Conservation (phyloP, 768 basidiomycete species). For the Ephemerocybe angulata region DNA sequence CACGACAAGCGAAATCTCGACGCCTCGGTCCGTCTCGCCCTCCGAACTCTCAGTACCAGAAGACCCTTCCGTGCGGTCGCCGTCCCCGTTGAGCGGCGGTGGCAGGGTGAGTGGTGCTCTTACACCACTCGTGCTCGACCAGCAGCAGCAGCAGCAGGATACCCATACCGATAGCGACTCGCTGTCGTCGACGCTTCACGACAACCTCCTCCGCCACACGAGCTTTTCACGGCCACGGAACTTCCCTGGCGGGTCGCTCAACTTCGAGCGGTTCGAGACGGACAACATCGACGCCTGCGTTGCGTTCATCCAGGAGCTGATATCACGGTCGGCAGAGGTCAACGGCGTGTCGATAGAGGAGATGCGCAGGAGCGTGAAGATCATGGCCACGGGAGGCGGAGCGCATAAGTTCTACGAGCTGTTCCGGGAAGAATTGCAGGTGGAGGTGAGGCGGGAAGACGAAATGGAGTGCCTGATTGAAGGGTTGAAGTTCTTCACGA, state of each 20-base stretch:
- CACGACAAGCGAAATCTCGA: slow-evolving; percentile 42
- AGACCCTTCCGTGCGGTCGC: slow-evolving; percentile 23
- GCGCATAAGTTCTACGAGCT: slow-evolving; percentile 91
- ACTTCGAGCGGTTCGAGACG: slow-evolving; percentile 97
- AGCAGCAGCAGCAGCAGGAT: slow-evolving; percentile 28
- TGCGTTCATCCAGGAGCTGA: slow-evolving; percentile 81
- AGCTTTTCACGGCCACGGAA: slow-evolving; percentile 68
- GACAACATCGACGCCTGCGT: slow-evolving; percentile 81
- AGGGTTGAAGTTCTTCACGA: slow-evolving; percentile 92
- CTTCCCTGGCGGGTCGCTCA: slow-evolving; percentile 94
- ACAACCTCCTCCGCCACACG: slow-evolving; percentile 50
- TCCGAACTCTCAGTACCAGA: slow-evolving; percentile 24
- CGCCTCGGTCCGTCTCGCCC: slow-evolving; percentile 44
- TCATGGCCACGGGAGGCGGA: slow-evolving; percentile 97
- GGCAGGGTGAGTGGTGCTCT: slow-evolving; percentile 66
- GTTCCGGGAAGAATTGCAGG: slow-evolving; percentile 66
- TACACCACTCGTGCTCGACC: slow-evolving; percentile 74
- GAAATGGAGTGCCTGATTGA: slow-evolving; percentile 99
- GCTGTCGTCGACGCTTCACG: slow-evolving; percentile 35
- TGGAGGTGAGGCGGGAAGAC: slow-evolving; percentile 88
- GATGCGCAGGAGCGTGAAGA: slow-evolving; percentile 91
- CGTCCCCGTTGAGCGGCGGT: slow-evolving; percentile 23
- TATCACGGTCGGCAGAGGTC: slow-evolving; percentile 76
- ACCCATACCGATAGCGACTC: slow-evolving; percentile 25
- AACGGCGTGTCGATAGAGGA: slow-evolving; percentile 87